These are phyloP conservation scores for Pelargonium citronellum DNA, from an alignment of 441 rosid species.

Conservation along the genomic window DNA sequence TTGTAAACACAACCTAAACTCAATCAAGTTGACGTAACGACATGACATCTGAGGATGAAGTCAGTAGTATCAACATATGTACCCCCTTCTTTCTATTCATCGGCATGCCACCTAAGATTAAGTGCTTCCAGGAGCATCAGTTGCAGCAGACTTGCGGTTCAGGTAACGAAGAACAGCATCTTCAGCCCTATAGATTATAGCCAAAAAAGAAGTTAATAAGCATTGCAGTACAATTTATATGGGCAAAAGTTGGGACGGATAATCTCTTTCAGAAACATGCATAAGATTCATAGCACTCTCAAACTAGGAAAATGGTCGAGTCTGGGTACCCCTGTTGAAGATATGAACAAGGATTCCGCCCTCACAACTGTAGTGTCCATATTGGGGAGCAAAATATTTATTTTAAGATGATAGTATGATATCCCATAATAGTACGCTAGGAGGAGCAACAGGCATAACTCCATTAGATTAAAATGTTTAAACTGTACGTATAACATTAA, in stretches of 20 bases:
- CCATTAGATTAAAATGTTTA: neutral
- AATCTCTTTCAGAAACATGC: neutral
- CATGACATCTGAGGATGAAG: too few species aligned
- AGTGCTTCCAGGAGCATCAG: constrained; percentile 72
- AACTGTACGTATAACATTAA: neutral
- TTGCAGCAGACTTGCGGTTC: constrained; percentile 87
- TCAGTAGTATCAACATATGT: too few species aligned
- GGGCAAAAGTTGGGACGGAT: neutral
- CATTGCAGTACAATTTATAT: constrained; percentile 5
- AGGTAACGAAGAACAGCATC: constrained; percentile 92
- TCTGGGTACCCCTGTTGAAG: neutral
- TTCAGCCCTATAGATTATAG: constrained; percentile 58
- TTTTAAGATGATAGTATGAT: neutral
- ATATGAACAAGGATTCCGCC: neutral
- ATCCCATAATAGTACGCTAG: neutral
- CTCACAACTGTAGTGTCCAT: neutral
- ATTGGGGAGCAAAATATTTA: neutral
- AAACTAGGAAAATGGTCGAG: neutral
- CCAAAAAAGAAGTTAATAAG: constrained; percentile 8
- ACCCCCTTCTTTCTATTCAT: neutral
- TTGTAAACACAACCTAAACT: too few species aligned
- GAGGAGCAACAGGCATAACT: too few species aligned
- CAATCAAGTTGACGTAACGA: too few species aligned
- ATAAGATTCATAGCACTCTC: neutral
- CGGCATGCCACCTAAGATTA: constrained; percentile 27